These are phyloP conservation scores for Colletotrichum sp. DNA, from an alignment of 2,329 filamentous ascomycete species.

Conservation along the genomic window DNA sequence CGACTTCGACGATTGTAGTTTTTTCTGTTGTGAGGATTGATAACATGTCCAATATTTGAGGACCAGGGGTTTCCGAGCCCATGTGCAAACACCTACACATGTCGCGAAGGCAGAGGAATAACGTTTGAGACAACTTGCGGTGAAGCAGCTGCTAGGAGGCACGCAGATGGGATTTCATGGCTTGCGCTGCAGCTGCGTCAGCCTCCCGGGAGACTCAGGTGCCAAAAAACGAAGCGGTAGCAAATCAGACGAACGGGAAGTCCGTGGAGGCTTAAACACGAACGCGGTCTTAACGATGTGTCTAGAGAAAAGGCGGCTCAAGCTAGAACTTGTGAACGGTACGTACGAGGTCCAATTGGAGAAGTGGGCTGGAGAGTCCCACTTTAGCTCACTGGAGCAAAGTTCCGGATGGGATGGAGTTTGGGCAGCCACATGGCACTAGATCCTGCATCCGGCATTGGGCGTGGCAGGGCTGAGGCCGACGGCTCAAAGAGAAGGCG, in stretches of 20 bases:
- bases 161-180: not conserved
- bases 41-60: not conserved
- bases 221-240: not conserved
- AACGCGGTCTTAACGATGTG: not conserved
- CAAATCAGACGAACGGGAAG: not conserved
- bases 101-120: not conserved
- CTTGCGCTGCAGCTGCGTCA: not conserved
- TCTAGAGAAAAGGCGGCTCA: not conserved
- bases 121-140: not conserved
- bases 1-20: not conserved
- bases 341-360: not conserved
- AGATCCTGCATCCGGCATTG: not conserved
- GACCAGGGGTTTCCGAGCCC: not conserved
- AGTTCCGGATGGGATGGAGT: not conserved
- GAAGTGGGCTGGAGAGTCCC: not conserved
- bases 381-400: not conserved
- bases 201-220: not conserved
- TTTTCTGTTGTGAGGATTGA: not conserved
- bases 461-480: not conserved
- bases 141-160: not conserved
- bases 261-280: not conserved
- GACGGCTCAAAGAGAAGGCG: not conserved
- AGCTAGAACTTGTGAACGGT: not conserved
- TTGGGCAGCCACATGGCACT: conserved; percentile 6
- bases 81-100: not conserved